Base-by-base conservation (phyloP, 148 eudicot species). In the Beta vulgaris region DNA sequence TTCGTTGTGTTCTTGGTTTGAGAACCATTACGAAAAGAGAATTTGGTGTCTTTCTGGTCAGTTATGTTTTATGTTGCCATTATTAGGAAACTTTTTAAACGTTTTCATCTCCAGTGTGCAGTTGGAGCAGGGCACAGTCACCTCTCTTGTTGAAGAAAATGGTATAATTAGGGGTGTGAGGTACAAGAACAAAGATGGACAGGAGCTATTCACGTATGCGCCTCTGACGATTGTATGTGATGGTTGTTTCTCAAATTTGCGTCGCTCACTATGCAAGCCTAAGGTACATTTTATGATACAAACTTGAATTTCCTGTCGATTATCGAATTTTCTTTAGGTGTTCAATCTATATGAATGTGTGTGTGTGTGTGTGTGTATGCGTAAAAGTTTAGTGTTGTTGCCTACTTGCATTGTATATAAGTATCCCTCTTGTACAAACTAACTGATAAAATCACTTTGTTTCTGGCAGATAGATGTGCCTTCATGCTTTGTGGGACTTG, bases 201-300 rank as follows among this genome's bases (percentile, higher is more conserved):
- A 92, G 82, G 90, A 87, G 78, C 34, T 85, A 69, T 72, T 60
- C 29, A 86, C 95, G 14, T 87, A 82, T 81, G 97, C 97, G 14
- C 97, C 97, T 76, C 69, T 92, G 54, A 92, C 97, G n/a, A 80
- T 90, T 53, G 97, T 92, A 6, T 92, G 97, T 31, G 97, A 92
- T 84, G 97, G 97, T 32, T 90, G 97, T 74, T 92, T 92, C 75
- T 92, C 97, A 78, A 92, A 92, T 78, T 81, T 92, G 84, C 85
- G 95, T 16, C 87, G 86, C 39, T 82, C 92, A 11, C 95, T 92
- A 72, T 90, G 95, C 83, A 82, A 69, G 8, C 91, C 97, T n/a
- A 81, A 83, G 93, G 97, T 92, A 57, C 44, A 59, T 12, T 58
- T 76, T 49, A 61, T 36, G 55, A 74, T 42, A 28, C 14, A 4